A percentile compares a stretch with the other conserved stretches of the same genome.
phyloP scores from a whole-genome alignment of 129 eudicot species.

The Flaveria ramosissima region DNA sequence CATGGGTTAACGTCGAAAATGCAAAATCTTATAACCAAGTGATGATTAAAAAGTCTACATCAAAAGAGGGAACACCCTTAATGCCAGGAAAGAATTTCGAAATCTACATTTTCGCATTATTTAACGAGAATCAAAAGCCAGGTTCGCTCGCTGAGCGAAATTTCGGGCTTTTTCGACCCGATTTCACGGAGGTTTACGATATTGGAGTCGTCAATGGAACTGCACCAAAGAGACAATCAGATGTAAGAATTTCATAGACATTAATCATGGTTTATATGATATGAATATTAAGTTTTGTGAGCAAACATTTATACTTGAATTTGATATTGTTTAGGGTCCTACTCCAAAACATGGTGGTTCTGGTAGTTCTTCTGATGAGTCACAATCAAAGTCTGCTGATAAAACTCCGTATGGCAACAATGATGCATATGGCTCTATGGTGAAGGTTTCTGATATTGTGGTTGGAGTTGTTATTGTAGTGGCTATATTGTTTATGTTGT shows the following conservation, averaged over 20 bases:
- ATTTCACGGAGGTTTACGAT: conserved; percentile 51
- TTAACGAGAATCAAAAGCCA: conserved; percentile 56
- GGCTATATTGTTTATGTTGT: conserved; percentile 6
- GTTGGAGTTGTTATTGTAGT: neutral
- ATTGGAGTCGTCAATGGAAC: conserved; percentile 42
- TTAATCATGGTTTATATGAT: neutral
- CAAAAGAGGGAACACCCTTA: conserved; percentile 51
- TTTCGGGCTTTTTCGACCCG: conserved; percentile 53
- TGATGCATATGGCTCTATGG: neutral
- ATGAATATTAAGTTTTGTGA: neutral
- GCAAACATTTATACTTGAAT: neutral
- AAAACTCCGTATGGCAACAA: conserved; percentile 12
- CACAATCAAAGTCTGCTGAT: conserved; percentile 20
- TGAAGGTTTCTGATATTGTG: neutral
- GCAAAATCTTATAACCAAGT: conserved; percentile 49
- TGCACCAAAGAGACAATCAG: conserved; percentile 20
- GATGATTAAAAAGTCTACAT: conserved; percentile 39
- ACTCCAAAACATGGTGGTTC: conserved; percentile 1
- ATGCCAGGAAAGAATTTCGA: conserved; percentile 57
- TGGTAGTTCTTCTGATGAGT: neutral
- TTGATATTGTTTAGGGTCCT: conserved; percentile 36
- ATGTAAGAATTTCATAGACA: conserved; percentile 23
- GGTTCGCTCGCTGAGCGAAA: conserved; percentile 51
- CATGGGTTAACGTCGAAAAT: conserved; percentile 41
- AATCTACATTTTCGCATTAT: conserved; percentile 53